A percentile compares a stretch with the other conserved stretches of the same genome.
Evolutionary conservation across 192 early-diverging fungal genomes (phyloP).

Genomic region (Podila clonocystis): DNA sequence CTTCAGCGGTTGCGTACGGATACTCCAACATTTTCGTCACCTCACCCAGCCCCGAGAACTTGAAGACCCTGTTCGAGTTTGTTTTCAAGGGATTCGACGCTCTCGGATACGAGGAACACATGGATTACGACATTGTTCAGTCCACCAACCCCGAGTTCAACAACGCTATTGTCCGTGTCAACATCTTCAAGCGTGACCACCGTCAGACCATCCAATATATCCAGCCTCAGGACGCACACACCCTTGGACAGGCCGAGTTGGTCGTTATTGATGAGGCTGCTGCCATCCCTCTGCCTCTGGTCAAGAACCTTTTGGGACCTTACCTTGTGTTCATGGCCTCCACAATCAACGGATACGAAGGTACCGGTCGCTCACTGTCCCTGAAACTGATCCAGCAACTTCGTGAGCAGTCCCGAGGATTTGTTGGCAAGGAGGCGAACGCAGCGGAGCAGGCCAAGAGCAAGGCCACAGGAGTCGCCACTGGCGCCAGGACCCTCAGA

Average conservation of each 20-base stretch:
- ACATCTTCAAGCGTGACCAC: slow-evolving; percentile 92
- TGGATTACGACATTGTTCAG: slow-evolving; percentile 99
- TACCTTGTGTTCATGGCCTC: slow-evolving; percentile 99
- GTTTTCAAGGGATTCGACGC: slow-evolving; percentile 98
- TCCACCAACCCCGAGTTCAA: slow-evolving; percentile 96
- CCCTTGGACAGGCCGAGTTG: slow-evolving; percentile 96
- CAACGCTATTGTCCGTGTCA: slow-evolving; percentile 95
- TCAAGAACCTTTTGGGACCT: slow-evolving; percentile 91
- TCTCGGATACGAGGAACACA: slow-evolving; percentile 97
- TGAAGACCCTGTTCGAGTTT: slow-evolving; percentile 98
- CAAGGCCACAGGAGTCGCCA: slow-evolving; percentile 41
- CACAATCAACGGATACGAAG: slow-evolving; percentile 99
- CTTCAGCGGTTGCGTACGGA: slow-evolving; percentile 96
- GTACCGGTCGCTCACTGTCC: slow-evolving; percentile 96
- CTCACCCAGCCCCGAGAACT: slow-evolving; percentile 96
- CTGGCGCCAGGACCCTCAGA: slow-evolving; percentile 78
- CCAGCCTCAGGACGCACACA: slow-evolving; percentile 93
- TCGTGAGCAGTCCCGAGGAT: slow-evolving; percentile 89
- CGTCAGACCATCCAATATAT: slow-evolving; percentile 99
- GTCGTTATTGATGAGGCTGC: slow-evolving; percentile 99
- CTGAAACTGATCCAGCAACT: slow-evolving; percentile 96
- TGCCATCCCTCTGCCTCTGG: slow-evolving; percentile 95
- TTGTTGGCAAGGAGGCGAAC: slow-evolving; percentile 59
- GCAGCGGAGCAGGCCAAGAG: slow-evolving; percentile 54
- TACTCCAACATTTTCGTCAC: slow-evolving; percentile 99